Evolutionary conservation across 1,284 basidiomycete genomes (phyloP).

Genomic region (Heterobasidion occidentale): DNA sequence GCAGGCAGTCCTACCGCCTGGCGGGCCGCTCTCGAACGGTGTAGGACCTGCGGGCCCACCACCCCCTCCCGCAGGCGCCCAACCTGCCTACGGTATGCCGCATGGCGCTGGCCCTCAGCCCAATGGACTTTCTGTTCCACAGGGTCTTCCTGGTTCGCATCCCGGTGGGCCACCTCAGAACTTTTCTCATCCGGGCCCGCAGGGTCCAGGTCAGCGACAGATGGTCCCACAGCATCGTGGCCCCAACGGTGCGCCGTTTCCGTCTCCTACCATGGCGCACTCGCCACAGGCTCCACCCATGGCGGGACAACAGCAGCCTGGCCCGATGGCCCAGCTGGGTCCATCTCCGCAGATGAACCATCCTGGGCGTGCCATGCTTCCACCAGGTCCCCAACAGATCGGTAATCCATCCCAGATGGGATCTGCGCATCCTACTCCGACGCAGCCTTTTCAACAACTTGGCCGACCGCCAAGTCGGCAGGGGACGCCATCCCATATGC

Average conservation of each 20-base stretch:
- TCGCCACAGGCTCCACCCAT: conserved; percentile 28
- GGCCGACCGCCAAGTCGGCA: conserved; percentile 50
- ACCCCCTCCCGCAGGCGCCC: conserved; percentile 26
- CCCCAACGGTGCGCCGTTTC: conserved; percentile 31
- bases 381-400: conserved; percentile 32
- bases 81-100: conserved; percentile 4
- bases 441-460: conserved; percentile 27
- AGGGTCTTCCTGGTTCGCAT: conserved; percentile 18
- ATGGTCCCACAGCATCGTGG: conserved; percentile 27
- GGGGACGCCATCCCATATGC: conserved; percentile 35
- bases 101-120: conserved; percentile 15
- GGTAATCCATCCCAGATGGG: conserved; percentile 21
- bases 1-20: conserved; percentile 15
- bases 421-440: conserved; percentile 31
- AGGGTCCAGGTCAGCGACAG: conserved; percentile 22
- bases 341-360: conserved; percentile 38
- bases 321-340: conserved; percentile 42
- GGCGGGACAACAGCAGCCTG: conserved; percentile 21
- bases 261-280: conserved; percentile 34
- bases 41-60: conserved; percentile 20
- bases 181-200: conserved; percentile 14
- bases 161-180: conserved; percentile 9
- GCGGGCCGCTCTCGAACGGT: conserved; percentile 22
- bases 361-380: conserved; percentile 40
- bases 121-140: conserved; percentile 36